Conservation (phyloP, 2,329 filamentous ascomycete species). For the Colletotrichum filicis region DNA sequence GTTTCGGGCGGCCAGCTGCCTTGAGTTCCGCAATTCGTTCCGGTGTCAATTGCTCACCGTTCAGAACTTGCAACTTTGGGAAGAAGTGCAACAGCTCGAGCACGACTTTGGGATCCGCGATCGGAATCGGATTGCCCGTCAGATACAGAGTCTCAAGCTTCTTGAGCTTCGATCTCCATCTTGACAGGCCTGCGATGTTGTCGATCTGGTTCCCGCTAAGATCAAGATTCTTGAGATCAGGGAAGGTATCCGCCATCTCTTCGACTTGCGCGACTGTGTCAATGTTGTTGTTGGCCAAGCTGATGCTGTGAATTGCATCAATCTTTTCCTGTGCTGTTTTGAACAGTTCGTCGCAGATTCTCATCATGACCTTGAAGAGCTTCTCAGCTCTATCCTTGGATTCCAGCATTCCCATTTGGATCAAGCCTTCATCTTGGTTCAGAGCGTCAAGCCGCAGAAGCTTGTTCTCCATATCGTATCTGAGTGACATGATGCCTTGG, state of each 20-base stretch:
- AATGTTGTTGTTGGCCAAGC: slow-evolving; percentile 83
- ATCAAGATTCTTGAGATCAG: slow-evolving; percentile 88
- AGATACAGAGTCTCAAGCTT: slow-evolving; percentile 85
- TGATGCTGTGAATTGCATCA: slow-evolving; percentile 84
- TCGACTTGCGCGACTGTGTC: slow-evolving; percentile 78
- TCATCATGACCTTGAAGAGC: slow-evolving; percentile 93
- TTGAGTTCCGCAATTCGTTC: slow-evolving; percentile 72
- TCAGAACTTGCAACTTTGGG: slow-evolving; percentile 81
- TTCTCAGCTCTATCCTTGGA: slow-evolving; percentile 79
- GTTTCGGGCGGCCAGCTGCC: slow-evolving; percentile 60
- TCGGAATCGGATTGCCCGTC: slow-evolving; percentile 78
- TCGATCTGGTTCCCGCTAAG: slow-evolving; percentile 85
- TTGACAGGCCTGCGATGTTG: slow-evolving; percentile 73
- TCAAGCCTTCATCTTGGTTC: slow-evolving; percentile 76
- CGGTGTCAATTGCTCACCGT: slow-evolving; percentile 77
- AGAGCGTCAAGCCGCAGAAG: slow-evolving; percentile 86
- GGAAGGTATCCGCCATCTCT: slow-evolving; percentile 80
- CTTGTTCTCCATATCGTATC: slow-evolving; percentile 79
- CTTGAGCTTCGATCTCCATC: slow-evolving; percentile 84
- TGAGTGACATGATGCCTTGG: slow-evolving; percentile 75
- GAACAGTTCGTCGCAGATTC: slow-evolving; percentile 83
- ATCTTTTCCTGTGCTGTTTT: slow-evolving; percentile 77
- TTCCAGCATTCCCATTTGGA: slow-evolving; percentile 80
- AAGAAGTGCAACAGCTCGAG: slow-evolving; percentile 83
- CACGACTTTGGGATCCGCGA: slow-evolving; percentile 68